Evolutionary conservation across 225 moss, liverwort and hornwort species (phyloP).

Genomic region (Polytrichum commune): DNA sequence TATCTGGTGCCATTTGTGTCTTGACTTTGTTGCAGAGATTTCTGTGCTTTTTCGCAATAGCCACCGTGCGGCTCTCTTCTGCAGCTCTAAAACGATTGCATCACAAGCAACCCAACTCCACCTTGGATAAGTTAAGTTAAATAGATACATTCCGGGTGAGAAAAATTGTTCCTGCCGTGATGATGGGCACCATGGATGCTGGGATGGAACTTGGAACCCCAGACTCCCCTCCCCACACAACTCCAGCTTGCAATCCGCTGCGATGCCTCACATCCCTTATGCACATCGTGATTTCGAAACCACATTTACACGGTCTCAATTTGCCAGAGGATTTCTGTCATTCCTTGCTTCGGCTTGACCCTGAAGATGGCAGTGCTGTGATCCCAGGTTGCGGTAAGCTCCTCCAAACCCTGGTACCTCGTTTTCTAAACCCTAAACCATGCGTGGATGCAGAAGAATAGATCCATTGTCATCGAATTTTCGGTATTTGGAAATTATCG

Average conservation of each 20-base stretch:
- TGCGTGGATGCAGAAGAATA: background rate
- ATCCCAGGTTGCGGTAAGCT: constrained; percentile 14
- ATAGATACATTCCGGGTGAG: too few relatives aligned
- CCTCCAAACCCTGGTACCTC: background rate
- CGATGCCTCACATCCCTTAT: constrained; percentile 32
- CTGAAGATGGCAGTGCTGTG: background rate
- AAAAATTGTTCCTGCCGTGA: too few relatives aligned
- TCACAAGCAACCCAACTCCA: too few relatives aligned
- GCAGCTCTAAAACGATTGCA: too few relatives aligned
- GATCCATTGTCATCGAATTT: background rate
- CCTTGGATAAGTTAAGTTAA: too few relatives aligned
- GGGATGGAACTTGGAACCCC: background rate
- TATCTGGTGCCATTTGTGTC: too few relatives aligned
- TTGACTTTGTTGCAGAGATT: too few relatives aligned
- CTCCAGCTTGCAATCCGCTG: constrained; percentile 40
- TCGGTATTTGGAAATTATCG: background rate
- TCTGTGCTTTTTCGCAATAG: too few relatives aligned
- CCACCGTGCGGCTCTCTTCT: too few relatives aligned
- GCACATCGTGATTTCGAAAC: constrained; percentile 11
- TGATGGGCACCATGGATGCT: too few relatives aligned
- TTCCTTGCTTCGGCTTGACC: constrained; percentile 15
- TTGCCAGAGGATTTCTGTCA: constrained; percentile 28
- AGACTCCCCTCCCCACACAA: constrained; percentile 30
- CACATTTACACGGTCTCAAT: background rate
- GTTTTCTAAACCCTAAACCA: background rate